Base-by-base conservation (phyloP, 2,329 filamentous ascomycete genomes). In the Ceratocystis huliohia region DNA sequence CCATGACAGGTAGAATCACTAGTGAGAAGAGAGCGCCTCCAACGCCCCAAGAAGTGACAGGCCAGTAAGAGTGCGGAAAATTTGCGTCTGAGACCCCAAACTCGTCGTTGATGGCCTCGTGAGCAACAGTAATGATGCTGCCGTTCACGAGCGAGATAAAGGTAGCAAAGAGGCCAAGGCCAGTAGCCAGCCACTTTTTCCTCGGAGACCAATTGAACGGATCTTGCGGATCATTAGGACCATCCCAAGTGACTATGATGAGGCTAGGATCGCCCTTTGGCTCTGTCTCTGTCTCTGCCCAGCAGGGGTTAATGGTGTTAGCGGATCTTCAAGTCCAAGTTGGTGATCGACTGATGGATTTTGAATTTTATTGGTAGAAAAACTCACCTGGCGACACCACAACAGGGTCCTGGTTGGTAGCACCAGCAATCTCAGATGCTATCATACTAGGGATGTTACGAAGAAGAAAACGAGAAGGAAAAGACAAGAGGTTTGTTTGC, bases 121-220 rank as follows among this genome's bases (percentile, higher is more conserved):
- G 50, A 53, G 68, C 65, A 45, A 66, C 63, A n/a, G 66, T 66
- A 30, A 68, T 65, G 66, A 68, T 63, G 50, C 64, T 61, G 65
- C 66, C 48, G 56, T 69, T 68, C 61, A 65, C 56, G 45, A 66
- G 57, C 17, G 64, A 67, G n/a, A 69, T 50, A 33, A 72, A 74
- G 53, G 74, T 74, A 50, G 73, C 71, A 59, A 73, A 73, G 68
- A 74, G 41, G 75, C 73, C 66, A 10, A 73, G 70, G 2, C 70
- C 73, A n/a, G 76, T 73, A 8, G 73, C 74, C 30, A 73, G 64
- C 50, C 71, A 72, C 61, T 76, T 76, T 69, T 75, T 76, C 71
- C 75, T 77, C 61, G 85, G 73, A 0, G 82, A 75, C 88, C 88
- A 91, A 71, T 89, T 88, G 69, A 81, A 79, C 0, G 88, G 88